These are phyloP conservation scores for Bacterosira constricta DNA, from an alignment of 108 stramenopile genomes.

Conservation along the genomic window DNA sequence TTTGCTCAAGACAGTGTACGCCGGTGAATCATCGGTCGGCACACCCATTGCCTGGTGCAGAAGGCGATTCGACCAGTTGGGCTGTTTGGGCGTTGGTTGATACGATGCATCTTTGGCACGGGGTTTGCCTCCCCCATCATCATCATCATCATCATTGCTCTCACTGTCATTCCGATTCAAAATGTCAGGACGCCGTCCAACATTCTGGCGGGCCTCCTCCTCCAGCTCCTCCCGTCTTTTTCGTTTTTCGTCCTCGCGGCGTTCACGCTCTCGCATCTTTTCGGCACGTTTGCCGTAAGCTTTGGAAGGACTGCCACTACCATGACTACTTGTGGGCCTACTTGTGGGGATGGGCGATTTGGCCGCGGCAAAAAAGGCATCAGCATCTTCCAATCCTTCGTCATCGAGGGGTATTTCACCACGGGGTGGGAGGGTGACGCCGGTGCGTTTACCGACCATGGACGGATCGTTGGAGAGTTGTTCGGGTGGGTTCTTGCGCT, in stretches of 20 bases:
- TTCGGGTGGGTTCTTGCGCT: background rate
- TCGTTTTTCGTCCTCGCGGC: slow-evolving; percentile 9
- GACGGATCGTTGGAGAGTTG: background rate
- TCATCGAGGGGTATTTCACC: slow-evolving; percentile 25
- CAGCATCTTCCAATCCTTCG: slow-evolving; percentile 42
- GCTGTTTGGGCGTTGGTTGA: slow-evolving; percentile 16
- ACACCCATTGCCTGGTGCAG: slow-evolving; percentile 43
- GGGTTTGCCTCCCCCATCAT: slow-evolving; percentile 5
- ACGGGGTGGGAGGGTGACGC: slow-evolving; percentile 27
- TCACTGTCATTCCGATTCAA: slow-evolving; percentile 4
- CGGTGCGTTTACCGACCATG: slow-evolving; percentile 27
- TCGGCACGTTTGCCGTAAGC: background rate
- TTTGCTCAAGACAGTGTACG: slow-evolving; percentile 20
- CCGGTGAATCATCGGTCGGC: slow-evolving; percentile 17
- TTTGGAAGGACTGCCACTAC: background rate
- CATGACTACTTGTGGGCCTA: too few relatives aligned
- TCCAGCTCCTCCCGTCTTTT: slow-evolving; percentile 12
- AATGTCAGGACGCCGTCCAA: slow-evolving; percentile 1
- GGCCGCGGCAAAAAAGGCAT: slow-evolving; percentile 45
- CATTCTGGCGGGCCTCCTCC: slow-evolving; percentile 18
- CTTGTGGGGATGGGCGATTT: slow-evolving; percentile 14
- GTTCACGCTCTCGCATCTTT: too few relatives aligned
- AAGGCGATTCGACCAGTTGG: slow-evolving; percentile 24
- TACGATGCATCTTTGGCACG: background rate
- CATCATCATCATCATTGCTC: slow-evolving; percentile 5